Evolutionary conservation across 805 yeast genomes (phyloP), one percentile per base, ranked within the genome.

Genomic region (Tetrapisispora nanseiensis): DNA sequence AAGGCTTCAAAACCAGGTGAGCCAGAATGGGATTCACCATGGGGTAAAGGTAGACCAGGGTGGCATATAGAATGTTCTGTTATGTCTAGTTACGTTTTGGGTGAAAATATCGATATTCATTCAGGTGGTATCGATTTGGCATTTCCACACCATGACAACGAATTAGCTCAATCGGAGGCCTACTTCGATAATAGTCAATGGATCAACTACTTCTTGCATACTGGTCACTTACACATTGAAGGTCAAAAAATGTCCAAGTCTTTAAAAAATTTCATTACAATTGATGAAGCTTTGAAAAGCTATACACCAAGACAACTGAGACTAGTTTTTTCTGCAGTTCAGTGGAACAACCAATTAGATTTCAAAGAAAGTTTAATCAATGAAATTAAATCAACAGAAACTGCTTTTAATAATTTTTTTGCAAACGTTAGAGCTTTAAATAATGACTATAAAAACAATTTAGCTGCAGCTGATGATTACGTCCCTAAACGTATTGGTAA

Each of bases 11-110:
- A 92, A 61, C 90, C 95, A 7, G 98, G 98, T 54, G 98, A 92
- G 67, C 98, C 98, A 20, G 75, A 78, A 37, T 92, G 97, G 97
- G 75, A 72, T 6, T 86, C 96, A 2, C 89, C 90, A 22, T 92
- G 97, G 97, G 98, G 98, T 21, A 71, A 71, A 45, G 98, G 98
- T 41, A 81, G 98, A 62, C 98, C 98, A 12, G 98, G 98, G 4
- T 92, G 98, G 98, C 98, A 92, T 62, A 92, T 92, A 62, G 98
- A 92, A 67, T 92, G 98, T 73, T 87, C 97, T 8, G 98, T 92
- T 18, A 92, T 92, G 98, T 97, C 97, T 1, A 75, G 87, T 40
- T 95, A 87, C 51, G 74, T 89, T 37, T 72, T 84, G 30, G 97
- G 97, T 4, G 65, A 75, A 18, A 71, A 72, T 45, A 83, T 92